phyloP scores from a whole-genome alignment of 192 early-diverging fungal species.

The Linnemannia schmuckeri region DNA sequence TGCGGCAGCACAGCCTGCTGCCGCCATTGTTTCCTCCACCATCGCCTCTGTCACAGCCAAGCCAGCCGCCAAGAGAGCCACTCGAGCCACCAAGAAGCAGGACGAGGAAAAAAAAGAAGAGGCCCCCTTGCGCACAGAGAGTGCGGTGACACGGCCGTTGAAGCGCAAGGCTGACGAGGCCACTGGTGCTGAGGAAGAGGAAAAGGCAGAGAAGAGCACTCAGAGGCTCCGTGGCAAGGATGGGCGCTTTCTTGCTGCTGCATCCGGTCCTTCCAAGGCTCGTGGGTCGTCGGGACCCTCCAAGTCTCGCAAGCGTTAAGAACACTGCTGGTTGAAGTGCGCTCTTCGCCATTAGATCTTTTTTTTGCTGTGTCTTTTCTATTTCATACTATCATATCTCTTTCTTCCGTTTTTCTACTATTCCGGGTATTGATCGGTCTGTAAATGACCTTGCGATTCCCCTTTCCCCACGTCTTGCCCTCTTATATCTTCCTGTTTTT shows the following conservation, averaged over 20 bases:
- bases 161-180: constrained; percentile 1
- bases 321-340: no score
- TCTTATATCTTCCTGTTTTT: no score
- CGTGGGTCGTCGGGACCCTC: no score
- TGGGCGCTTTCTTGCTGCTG: not conserved
- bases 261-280: not conserved
- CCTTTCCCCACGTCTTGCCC: no score
- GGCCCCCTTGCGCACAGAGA: not conserved
- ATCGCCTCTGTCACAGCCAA: not conserved
- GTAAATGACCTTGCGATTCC: no score
- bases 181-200: not conserved
- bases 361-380: no score
- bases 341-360: no score
- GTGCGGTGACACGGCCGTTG: not conserved
- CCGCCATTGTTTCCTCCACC: not conserved
- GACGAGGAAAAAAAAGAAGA: not conserved
- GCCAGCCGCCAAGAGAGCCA: not conserved
- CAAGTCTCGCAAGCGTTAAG: no score
- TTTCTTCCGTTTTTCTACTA: no score
- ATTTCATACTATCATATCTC: no score
- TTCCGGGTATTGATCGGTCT: no score
- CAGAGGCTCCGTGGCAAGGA: not conserved
- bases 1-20: not conserved
- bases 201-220: not conserved
- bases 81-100: not conserved